A percentile compares a stretch with the other conserved stretches of the same genome.
phyloP scores from a whole-genome alignment of 139 green algal species.

The Picochlorum sp. region DNA sequence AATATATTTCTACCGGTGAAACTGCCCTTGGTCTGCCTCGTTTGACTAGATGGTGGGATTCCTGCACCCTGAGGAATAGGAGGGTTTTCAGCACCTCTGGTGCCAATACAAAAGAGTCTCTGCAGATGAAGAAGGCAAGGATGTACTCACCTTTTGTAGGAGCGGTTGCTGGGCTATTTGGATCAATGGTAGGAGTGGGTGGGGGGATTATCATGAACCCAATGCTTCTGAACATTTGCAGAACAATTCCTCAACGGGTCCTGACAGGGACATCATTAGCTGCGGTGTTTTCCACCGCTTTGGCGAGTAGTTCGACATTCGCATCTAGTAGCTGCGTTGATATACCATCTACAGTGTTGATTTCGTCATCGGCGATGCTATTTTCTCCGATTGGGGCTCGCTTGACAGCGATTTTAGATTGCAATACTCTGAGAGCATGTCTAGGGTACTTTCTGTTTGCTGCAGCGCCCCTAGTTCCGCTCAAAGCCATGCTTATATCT shows the following conservation, averaged over 20 bases:
- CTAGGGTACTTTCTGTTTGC: slow-evolving; percentile 56
- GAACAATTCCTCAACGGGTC: slow-evolving; percentile 31
- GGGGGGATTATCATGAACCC: slow-evolving; percentile 69
- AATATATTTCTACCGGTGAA: too few relatives aligned
- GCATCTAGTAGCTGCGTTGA: slow-evolving; percentile 40
- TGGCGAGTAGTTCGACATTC: slow-evolving; percentile 43
- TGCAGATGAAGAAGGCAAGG: slow-evolving; percentile 20
- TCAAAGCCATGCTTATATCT: slow-evolving; percentile 28
- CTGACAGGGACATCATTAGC: slow-evolving; percentile 62
- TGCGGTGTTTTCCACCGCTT: slow-evolving; percentile 57
- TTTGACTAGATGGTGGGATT: too few relatives aligned
- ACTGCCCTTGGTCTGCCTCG: too few relatives aligned
- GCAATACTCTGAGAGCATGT: slow-evolving; percentile 26
- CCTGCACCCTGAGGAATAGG: too few relatives aligned
- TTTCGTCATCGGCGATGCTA: slow-evolving; percentile 43
- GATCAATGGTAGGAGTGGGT: slow-evolving; percentile 67
- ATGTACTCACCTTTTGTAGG: slow-evolving; percentile 30
- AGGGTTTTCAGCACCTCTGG: too few relatives aligned
- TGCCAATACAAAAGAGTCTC: neutral
- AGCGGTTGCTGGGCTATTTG: slow-evolving; percentile 52
- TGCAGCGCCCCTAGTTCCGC: slow-evolving; percentile 54
- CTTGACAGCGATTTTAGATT: slow-evolving; percentile 40
- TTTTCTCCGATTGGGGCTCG: slow-evolving; percentile 47
- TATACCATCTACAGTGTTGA: slow-evolving; percentile 36
- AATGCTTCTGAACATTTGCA: slow-evolving; percentile 51